phyloP scores from a whole-genome alignment of 2,329 filamentous ascomycete species.

The Microdochium bolleyi region DNA sequence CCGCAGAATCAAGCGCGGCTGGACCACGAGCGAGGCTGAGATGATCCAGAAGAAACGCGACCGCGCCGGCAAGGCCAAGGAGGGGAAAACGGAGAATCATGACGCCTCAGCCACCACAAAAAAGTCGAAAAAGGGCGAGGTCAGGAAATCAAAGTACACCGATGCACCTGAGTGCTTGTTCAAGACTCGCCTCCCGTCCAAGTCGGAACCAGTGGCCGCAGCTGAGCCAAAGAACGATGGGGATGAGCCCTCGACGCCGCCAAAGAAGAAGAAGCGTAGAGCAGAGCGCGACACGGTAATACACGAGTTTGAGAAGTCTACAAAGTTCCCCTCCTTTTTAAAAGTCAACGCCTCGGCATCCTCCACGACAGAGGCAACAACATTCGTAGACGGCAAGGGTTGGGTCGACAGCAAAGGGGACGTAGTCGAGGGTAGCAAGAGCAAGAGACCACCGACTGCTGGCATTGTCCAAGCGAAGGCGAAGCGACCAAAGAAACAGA shows the following conservation, averaged over 20 bases:
- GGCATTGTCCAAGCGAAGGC: constrained; percentile 7
- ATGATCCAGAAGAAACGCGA: constrained; percentile 39
- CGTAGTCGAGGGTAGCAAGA: constrained; percentile 55
- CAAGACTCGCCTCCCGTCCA: constrained; percentile 63
- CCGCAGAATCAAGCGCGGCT: constrained; percentile 80
- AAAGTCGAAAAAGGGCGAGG: constrained; percentile 42
- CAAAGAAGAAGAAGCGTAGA: constrained; percentile 53
- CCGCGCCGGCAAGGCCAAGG: constrained; percentile 29
- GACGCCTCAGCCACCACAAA: constrained; percentile 17
- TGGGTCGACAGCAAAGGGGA: constrained; percentile 79
- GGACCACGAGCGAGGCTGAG: constrained; percentile 62
- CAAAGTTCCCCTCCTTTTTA: constrained; percentile 75
- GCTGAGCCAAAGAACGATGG: constrained; percentile 22
- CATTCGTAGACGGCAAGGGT: constrained; percentile 76
- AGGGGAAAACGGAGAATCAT: constrained; percentile 37
- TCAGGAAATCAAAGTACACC: constrained; percentile 70
- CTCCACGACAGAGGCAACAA: constrained; percentile 36
- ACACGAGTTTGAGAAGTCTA: constrained; percentile 84
- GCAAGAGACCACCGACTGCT: constrained; percentile 13
- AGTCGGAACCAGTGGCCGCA: constrained; percentile 5
- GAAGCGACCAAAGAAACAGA: background rate
- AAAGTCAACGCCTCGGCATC: constrained; percentile 41
- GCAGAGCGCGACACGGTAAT: constrained; percentile 56
- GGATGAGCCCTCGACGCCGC: constrained; percentile 31
- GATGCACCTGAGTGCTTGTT: constrained; percentile 77